Conservation (phyloP, 148 eudicot species). For the Arctostaphylos glauca region DNA sequence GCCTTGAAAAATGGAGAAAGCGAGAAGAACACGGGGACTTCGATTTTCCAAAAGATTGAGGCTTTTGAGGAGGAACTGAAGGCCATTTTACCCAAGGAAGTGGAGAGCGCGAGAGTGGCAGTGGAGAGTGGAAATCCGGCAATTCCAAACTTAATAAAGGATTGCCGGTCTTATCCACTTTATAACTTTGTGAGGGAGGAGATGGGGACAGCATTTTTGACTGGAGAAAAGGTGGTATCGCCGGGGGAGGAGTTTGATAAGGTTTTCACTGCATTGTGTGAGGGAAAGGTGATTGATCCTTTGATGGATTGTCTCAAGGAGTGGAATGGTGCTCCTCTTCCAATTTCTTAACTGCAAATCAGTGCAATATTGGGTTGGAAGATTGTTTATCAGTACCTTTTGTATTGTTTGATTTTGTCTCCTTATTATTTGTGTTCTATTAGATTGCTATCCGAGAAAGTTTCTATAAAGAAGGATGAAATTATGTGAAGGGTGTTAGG, state of each 20-base stretch:
- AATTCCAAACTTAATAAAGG: slow-evolving; percentile 36
- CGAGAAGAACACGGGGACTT: slow-evolving; percentile 15
- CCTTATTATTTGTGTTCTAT: background rate
- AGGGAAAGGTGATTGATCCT: slow-evolving; percentile 43
- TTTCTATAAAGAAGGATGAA: background rate
- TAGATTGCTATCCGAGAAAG: background rate
- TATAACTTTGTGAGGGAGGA: slow-evolving; percentile 50
- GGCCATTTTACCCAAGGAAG: slow-evolving; percentile 37
- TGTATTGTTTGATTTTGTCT: background rate
- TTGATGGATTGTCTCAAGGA: slow-evolving; percentile 39
- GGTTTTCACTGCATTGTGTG: slow-evolving; percentile 38
- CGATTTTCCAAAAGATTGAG: slow-evolving; percentile 34
- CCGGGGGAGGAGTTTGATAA: slow-evolving; percentile 49
- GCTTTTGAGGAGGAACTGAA: slow-evolving; percentile 43
- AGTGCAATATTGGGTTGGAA: background rate
- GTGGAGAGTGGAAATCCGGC: slow-evolving; percentile 31
- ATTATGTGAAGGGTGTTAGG: background rate
- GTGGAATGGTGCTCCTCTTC: slow-evolving; percentile 56
- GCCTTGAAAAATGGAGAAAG: slow-evolving; percentile 23
- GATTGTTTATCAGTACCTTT: background rate
- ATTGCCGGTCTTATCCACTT: slow-evolving; percentile 43
- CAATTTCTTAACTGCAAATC: slow-evolving; percentile 23
- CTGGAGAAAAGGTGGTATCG: slow-evolving; percentile 38
- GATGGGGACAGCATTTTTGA: slow-evolving; percentile 27
- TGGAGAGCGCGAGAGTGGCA: slow-evolving; percentile 30